Conservation (phyloP, 2,329 filamentous ascomycete species). For the Laburnicola sp. region DNA sequence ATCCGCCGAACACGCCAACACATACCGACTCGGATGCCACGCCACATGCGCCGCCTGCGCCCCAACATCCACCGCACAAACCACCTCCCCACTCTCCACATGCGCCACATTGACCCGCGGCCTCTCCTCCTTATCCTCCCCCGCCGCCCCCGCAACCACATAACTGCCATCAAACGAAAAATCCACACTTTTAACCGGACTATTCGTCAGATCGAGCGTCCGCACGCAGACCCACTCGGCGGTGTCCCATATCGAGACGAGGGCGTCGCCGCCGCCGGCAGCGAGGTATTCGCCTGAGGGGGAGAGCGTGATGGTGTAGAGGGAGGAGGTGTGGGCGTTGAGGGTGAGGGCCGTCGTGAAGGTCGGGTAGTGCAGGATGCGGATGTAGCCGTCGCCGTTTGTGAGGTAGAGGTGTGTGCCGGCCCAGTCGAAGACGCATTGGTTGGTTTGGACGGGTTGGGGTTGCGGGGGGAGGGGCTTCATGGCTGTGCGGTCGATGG, state of each 20-base stretch:
- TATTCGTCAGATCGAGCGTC: constrained; percentile 69
- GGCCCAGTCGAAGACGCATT: constrained; percentile 73
- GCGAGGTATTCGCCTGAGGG: constrained; percentile 73
- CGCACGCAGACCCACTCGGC: constrained; percentile 74
- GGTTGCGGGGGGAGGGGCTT: constrained; percentile 62
- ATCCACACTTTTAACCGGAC: constrained; percentile 70
- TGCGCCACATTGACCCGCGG: constrained; percentile 70
- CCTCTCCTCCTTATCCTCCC: constrained; percentile 75
- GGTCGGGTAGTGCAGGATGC: constrained; percentile 60
- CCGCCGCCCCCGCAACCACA: constrained; percentile 73
- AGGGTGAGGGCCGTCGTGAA: constrained; percentile 59
- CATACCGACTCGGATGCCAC: constrained; percentile 76
- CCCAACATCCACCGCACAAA: constrained; percentile 71
- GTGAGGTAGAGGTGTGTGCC: constrained; percentile 71
- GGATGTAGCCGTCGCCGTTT: constrained; percentile 70
- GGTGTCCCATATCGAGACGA: constrained; percentile 78
- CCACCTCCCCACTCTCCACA: constrained; percentile 71
- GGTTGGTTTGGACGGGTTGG: constrained; percentile 69
- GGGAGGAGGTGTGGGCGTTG: constrained; percentile 73
- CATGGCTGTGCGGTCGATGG: constrained; percentile 63
- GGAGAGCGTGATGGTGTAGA: constrained; percentile 68
- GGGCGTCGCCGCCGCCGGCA: constrained; percentile 73
- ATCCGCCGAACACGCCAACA: constrained; percentile 71
- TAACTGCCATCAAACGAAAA: constrained; percentile 80
- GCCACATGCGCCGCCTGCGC: constrained; percentile 68